Base-by-base conservation (phyloP, 2,329 filamentous ascomycete species). In the Phialophora tarda region DNA sequence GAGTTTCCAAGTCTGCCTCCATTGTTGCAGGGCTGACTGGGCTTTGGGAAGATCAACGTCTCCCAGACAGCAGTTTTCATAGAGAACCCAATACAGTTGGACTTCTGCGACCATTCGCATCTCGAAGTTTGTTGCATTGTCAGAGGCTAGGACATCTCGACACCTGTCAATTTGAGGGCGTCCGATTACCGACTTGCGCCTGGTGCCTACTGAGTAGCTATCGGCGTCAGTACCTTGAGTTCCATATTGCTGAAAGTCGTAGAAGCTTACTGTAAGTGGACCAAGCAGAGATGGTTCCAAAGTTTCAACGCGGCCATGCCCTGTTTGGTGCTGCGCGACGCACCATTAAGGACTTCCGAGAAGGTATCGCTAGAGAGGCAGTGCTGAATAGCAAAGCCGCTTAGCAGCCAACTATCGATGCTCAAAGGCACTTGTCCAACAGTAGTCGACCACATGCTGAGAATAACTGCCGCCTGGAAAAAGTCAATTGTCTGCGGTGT, bases 391-490 rank as follows among this genome's bases (percentile, higher is more conserved):
- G 79, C 78, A 72, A 78, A 82, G 6, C 79, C 79, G 57, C 76
- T 81, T 14, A 81, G 71, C 23, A 82, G 76, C 80, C 80, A 82
- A 59, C 79, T 81, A 69, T 82, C 80, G 32, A 82, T 76, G 53
- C 78, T 80, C 63, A 82, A 67, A 0, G 79, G 80, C 10, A 78
- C 74, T 62, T 81, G 78, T 1, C 79, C 79, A 28, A 82, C 79
- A 1, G 80, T 82, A 0, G 80, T 82, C 4, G 80, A 82, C 80
- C 80, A 82, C 72, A 82, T 71, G 59, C 77, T 78, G 4, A 82
- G 71, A n/a, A 82, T 74, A 0, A 82, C 68, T 7, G 75, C 73
- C 7, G 80, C 77, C 69, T 82, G 80, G 51, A 82, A 81, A 68
- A 82, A 82, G 26, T 79, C 78, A 11, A 80, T 72, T 2, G 77